Evolutionary conservation across 345 rosid genomes (phyloP), one percentile per base, ranked within the genome.

Genomic region (Trapa bicornis): DNA sequence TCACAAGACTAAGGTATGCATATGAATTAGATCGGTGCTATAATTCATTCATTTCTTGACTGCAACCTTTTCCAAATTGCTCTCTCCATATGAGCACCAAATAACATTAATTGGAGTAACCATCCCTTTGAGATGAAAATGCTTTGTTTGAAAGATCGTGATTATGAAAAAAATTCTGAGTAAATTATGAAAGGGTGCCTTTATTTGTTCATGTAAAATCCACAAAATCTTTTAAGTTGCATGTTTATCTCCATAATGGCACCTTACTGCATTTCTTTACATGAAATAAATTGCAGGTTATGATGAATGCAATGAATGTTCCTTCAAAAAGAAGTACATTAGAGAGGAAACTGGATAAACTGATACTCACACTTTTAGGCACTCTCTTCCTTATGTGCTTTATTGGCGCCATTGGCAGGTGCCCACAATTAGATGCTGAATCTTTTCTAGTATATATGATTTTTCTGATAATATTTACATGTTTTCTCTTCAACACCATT

Each of bases 241-340:
- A 29, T 58, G 3, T 33, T 33, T 13, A 58, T 58, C 61, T 50
- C 29, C 38, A 17, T n/a, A 6, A 32, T 62, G 68, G 47, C 29
- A 29, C 33, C 22, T 47, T 32, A 8, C 65, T 38, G 36, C 15
- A 48, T 41, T 54, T 42, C 32, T 63, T 50, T 64, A 15, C 50
- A 33, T 61, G 16, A 17, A 22, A 58, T 45, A 56, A 71, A 74
- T 50, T 78, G 70, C 83, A 91, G 99, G 98, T 95, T 72, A 95
- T 95, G 98, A 95, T 95, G 99, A 95, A 95, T 80, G 85, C 99
- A 52, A 89, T 91, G 99, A 95, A 95, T 70, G 91, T 94, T 77
- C 99, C 99, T 78, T 95, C 98, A 62, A 95, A 95, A 80, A 85
- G 99, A 80, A 95, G 99, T 80, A 95, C 99, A 42, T 75, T 95